phyloP scores from a whole-genome alignment of 2,329 filamentous ascomycete species.

The Macroventuria anomochaeta region DNA sequence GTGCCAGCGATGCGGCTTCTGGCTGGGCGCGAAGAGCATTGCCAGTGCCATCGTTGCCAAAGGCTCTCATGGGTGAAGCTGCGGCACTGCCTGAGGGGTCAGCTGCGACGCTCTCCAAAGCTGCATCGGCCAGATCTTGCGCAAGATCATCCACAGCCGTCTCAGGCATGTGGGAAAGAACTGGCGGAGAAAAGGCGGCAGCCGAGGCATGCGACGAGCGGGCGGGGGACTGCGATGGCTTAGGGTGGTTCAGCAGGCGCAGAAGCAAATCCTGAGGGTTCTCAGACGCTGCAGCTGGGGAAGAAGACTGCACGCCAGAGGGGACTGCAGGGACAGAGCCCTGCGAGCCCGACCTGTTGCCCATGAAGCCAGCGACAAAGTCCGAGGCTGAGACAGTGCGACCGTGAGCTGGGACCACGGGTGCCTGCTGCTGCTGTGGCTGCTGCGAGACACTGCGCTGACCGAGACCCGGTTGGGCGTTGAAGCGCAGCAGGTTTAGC shows the following conservation, averaged over 20 bases:
- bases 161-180: slow-evolving; percentile 47
- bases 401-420: slow-evolving; percentile 34
- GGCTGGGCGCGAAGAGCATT: slow-evolving; percentile 44
- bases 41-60: slow-evolving; percentile 52
- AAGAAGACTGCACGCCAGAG: slow-evolving; percentile 33
- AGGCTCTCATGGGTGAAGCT: slow-evolving; percentile 41
- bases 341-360: slow-evolving; percentile 50
- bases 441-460: slow-evolving; percentile 43
- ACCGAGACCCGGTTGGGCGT: slow-evolving; percentile 53
- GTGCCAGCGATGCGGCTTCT: slow-evolving; percentile 38
- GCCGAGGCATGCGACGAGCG: slow-evolving; percentile 35
- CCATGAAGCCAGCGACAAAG: slow-evolving; percentile 63
- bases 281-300: slow-evolving; percentile 49
- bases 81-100: slow-evolving; percentile 30
- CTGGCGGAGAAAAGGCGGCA: slow-evolving; percentile 38
- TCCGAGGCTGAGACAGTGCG: slow-evolving; percentile 62
- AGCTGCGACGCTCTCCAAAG: slow-evolving; percentile 46
- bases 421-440: slow-evolving; percentile 13
- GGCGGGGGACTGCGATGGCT: slow-evolving; percentile 45
- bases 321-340: slow-evolving; percentile 42
- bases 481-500: slow-evolving; percentile 71
- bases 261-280: slow-evolving; percentile 87
- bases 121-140: slow-evolving; percentile 54
- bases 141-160: slow-evolving; percentile 54
- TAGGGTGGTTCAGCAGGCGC: slow-evolving; percentile 81